Evolutionary conservation across 1,139 yeast genomes (phyloP), one percentile per base, ranked within the genome.

Genomic region (Casaregolazyma lundiana): DNA sequence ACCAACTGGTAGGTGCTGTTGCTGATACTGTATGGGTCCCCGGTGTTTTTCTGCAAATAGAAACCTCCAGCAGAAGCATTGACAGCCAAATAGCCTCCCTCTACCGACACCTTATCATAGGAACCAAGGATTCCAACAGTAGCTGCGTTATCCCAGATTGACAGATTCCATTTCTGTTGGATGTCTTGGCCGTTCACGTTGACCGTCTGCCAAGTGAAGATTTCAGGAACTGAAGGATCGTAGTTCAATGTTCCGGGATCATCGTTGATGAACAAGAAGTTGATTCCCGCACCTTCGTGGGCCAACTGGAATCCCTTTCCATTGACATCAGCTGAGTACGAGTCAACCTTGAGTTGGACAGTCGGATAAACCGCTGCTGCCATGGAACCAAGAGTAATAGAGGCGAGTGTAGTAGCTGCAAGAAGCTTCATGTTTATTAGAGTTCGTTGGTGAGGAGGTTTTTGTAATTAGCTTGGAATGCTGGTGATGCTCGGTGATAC

Each of bases 201-300:
- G 24, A 35, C 21, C 18, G 36, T 16, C 22, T 35, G n/a, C 32
- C 32, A 26, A 11, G 13, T 7, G 15, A 26, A 26, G 32, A 26
- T 3, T 11, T 26, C 32, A 38, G 41, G 20, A 41, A 43, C 42
- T 16, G 49, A 19, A 38, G 18, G 45, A 32, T 42, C 45, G 26
- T 35, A 43, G 26, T 22, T 16, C 35, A 39, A 50, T 19, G 37
- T 47, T 39, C 58, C 20, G 18, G 38, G 37, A 15, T 53, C 45
- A 21, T 47, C 49, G 16, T 43, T 52, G 15, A 26, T 11, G 30
- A 68, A 67, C 15, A 75, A 54, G 60, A 73, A 76, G 65, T 73
- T 68, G 55, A 76, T 63, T 50, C 75, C 83, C 41, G 83, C 82
- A 60, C 82, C 82, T 62, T 74, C 80, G 59, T 76, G 82, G 38